phyloP scores from a whole-genome alignment of 208 protist species.

The Jaenimonas drosophilae region DNA sequence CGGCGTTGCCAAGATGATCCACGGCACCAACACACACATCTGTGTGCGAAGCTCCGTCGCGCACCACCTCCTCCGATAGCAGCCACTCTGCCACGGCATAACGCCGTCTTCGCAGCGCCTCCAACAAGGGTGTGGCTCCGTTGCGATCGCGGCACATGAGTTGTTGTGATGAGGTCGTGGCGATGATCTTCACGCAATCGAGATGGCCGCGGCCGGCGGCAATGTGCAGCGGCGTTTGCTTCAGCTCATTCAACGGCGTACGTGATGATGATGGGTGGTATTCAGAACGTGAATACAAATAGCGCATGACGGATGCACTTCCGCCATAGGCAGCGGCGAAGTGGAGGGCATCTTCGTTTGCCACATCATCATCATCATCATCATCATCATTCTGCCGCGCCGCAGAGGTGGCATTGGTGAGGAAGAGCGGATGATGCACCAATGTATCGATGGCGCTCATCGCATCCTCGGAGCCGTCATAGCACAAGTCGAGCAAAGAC shows the following conservation, averaged over 20 bases:
- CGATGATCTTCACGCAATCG: conserved; percentile 30
- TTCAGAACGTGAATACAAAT: too few species aligned
- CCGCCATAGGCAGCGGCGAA: not conserved
- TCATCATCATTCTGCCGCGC: too few species aligned
- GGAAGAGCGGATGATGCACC: conserved; percentile 86
- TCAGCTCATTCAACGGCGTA: conserved; percentile 26
- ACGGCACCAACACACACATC: too few species aligned
- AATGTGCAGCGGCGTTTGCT: conserved; percentile 66
- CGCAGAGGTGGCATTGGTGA: too few species aligned
- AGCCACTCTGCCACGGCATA: conserved; percentile 43
- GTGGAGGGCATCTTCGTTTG: conserved; percentile 14
- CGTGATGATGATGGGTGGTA: too few species aligned
- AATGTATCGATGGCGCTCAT: conserved; percentile 33
- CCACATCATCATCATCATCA: not conserved
- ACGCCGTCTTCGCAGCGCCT: conserved; percentile 29
- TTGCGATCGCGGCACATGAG: conserved; percentile 31
- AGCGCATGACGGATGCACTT: not conserved
- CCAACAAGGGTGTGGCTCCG: conserved; percentile 58
- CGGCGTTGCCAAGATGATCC: conserved; percentile 35
- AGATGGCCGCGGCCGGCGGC: conserved; percentile 36
- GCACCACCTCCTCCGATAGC: too few species aligned
- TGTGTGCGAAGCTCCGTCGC: too few species aligned
- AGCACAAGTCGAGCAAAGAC: conserved; percentile 44
- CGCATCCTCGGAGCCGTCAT: conserved; percentile 31
- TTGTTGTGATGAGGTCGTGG: conserved; percentile 17